Evolutionary conservation across 2,329 filamentous ascomycete species (phyloP), one percentile per base, ranked within the genome.

Genomic region (Chalaropsis ovoidea): DNA sequence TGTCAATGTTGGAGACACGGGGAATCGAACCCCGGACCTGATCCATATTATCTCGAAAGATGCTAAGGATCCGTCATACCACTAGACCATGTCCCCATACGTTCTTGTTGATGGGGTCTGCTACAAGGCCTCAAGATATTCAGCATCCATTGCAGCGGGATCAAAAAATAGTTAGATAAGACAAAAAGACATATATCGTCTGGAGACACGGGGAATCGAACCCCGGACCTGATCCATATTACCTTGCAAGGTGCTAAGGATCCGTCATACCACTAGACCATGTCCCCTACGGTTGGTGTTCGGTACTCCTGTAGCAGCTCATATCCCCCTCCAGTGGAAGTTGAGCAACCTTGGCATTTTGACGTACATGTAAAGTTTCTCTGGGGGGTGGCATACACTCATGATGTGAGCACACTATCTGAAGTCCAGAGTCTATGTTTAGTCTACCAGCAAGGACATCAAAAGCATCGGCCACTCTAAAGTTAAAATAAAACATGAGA

Each of bases 181-280:
- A 10, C 8, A 39, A 39, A 39, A 39, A 10, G 1, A 39, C 8
- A 10, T 10, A 10, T 39, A 10, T 7, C 8, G 35, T 39, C 35
- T 66, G 66, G 66, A 65, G 66, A 67, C 66, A 67, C 66, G 56
- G 62, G 66, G 63, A 65, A 67, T 67, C 24, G 66, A 67, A 67
- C 66, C 62, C 66, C 58, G 66, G 66, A 65, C 66, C 66, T 67
- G 66, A 67, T 67, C 62, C 63, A 67, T 62, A 15, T 27, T 10
- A 15, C 24, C 49, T 62, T 13, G 10, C 3, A 62, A 41, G 10
- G 63, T 66, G 65, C 61, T 66, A 66, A 66, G 65, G 65, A 66
- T 66, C 65, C 65, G 61, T 66, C 60, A 66, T 66, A 66, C 65
- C 64, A 54, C 64, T 65, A 65, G 64, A 65, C 58, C 64, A 65